Percentiles rank a stretch among this genome's conserved stretches.
Conservation (phyloP, 1,284 basidiomycete species). For the Melampsora larici-populina region DNA sequence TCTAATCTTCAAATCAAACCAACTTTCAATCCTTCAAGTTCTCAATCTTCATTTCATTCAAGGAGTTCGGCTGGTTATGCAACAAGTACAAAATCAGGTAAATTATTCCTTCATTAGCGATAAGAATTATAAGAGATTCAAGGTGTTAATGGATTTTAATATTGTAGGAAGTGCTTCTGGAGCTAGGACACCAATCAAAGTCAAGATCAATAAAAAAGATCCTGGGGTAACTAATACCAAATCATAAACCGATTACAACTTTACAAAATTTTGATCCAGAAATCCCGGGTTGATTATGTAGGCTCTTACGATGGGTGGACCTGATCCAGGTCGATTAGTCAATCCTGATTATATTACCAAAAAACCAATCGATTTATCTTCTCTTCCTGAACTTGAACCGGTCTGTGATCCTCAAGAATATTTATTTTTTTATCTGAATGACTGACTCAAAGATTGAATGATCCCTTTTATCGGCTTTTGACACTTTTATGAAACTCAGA, state of each 20-base stretch:
- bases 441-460: no score
- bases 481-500: background rate
- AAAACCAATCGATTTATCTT: constrained; percentile 17
- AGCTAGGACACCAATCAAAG: constrained; percentile 24
- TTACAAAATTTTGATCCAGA: no score
- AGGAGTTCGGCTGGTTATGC: background rate
- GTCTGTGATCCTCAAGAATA: background rate
- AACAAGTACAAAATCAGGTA: constrained; percentile 4
- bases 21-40: background rate
- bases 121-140: no score
- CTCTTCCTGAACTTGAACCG: constrained; percentile 10
- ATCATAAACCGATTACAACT: background rate
- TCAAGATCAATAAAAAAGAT: constrained; percentile 37
- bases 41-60: background rate
- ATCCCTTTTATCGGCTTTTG: background rate
- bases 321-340: constrained; percentile 30
- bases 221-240: background rate
- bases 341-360: constrained; percentile 23
- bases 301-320: background rate
- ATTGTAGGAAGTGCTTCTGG: background rate
- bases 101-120: background rate
- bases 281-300: background rate
- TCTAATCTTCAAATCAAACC: background rate
- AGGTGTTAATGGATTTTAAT: no score
- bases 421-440: background rate